Evolutionary conservation across 768 basidiomycete species (phyloP), one percentile per base, ranked within the genome.

Genomic region (Pleurotus giganteus): DNA sequence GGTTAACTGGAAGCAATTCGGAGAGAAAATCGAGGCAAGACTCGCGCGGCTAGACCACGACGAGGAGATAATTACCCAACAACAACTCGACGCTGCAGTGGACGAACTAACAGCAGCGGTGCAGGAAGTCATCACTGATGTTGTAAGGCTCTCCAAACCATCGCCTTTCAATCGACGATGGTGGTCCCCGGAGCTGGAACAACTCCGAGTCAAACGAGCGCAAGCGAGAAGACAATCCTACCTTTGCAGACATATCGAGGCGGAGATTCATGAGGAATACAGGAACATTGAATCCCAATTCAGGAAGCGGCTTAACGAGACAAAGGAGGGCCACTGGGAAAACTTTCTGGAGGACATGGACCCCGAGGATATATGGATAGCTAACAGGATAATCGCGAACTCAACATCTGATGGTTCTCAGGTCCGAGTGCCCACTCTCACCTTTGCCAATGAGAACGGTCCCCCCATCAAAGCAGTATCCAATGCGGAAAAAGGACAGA

Each of bases 1-100:
- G 6, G 60, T 63, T 0, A 65, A 73, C 54, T 75, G 73, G 74
- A 53, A 63, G 0, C 47, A 58, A 0, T 72, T 74, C 54, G 42
- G 58, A 2, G 47, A 60, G 4, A 39, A 15, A 2, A 61, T 77
- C 0, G 29, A 17, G 6, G 26, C 19, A 12, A 3, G 27, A 3
- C 36, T 52, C n/a, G n/a, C n/a, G n/a, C n/a, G n/a, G n/a, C n/a
- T n/a, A n/a, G n/a, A n/a, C n/a, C n/a, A n/a, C n/a, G n/a, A n/a
- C n/a, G n/a, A n/a, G n/a, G n/a, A n/a, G n/a, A n/a, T n/a, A n/a
- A n/a, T n/a, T n/a, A n/a, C n/a, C n/a, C n/a, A n/a, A n/a, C n/a
- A n/a, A n/a, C n/a, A n/a, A n/a, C n/a, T 43, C 19, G 2, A 13
- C 7, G 2, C 9, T 23, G 7, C 42, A 15, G 42, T 43, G 42